Evolutionary conservation across 805 yeast species (phyloP).

Genomic region (Kluyveromyces nonfermentans): DNA sequence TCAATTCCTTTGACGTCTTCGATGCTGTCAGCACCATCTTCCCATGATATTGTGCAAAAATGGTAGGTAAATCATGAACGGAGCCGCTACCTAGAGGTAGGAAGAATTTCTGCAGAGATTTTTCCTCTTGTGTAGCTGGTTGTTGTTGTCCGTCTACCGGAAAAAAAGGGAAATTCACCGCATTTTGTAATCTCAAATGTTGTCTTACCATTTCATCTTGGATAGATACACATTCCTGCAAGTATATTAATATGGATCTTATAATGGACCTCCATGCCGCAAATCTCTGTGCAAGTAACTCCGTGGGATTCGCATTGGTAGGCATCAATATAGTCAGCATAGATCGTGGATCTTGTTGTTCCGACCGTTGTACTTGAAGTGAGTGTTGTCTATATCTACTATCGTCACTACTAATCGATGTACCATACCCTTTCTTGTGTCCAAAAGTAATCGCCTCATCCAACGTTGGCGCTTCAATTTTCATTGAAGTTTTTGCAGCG

Average conservation of each 20-base stretch:
- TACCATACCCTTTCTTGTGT: slow-evolving; percentile 8
- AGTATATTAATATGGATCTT: slow-evolving; percentile 61
- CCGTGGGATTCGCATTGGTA: slow-evolving; percentile 69
- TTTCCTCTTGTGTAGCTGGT: slow-evolving; percentile 18
- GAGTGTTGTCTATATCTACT: slow-evolving; percentile 8
- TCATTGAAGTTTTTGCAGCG: slow-evolving; percentile 4
- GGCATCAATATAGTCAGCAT: slow-evolving; percentile 46
- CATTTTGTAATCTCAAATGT: slow-evolving; percentile 70
- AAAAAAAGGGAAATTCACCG: slow-evolving; percentile 42
- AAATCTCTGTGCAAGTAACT: slow-evolving; percentile 72
- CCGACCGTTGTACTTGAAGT: slow-evolving; percentile 8
- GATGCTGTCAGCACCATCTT: slow-evolving; percentile 50
- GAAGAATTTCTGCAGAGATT: slow-evolving; percentile 39
- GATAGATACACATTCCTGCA: slow-evolving; percentile 70
- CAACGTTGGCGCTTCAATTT: not conserved
- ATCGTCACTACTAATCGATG: slow-evolving; percentile 8
- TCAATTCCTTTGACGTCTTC: slow-evolving; percentile 50
- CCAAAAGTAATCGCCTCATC: slow-evolving; percentile 5
- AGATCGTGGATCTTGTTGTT: slow-evolving; percentile 36
- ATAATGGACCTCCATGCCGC: slow-evolving; percentile 79
- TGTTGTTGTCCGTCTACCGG: slow-evolving; percentile 23
- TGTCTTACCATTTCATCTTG: slow-evolving; percentile 86
- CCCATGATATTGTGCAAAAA: slow-evolving; percentile 56
- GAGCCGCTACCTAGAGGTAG: slow-evolving; percentile 73
- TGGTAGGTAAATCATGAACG: slow-evolving; percentile 71